Evolutionary conservation across 345 rosid genomes (phyloP).

Genomic region (Geranium brycei): DNA sequence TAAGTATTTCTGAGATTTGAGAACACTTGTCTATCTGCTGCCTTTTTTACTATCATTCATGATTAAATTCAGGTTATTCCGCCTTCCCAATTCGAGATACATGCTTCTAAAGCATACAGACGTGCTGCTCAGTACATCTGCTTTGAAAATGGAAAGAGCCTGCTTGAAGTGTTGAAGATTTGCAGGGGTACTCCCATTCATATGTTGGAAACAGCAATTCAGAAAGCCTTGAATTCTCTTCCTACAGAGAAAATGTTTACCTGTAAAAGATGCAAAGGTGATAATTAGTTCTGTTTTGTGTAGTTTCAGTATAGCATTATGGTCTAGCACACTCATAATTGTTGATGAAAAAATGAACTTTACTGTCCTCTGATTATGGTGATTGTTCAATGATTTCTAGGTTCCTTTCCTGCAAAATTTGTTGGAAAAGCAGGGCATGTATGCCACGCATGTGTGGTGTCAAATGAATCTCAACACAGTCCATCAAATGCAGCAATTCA

Average conservation of each 20-base stretch:
- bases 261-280: constrained; percentile 86
- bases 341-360: background rate
- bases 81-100: constrained; percentile 95
- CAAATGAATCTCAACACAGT: constrained; percentile 30
- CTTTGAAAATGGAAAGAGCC: constrained; percentile 96
- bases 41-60: constrained; percentile 4
- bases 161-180: constrained; percentile 76
- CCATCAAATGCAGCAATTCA: constrained; percentile 18
- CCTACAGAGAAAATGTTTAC: constrained; percentile 55
- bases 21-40: constrained; percentile 11
- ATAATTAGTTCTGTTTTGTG: constrained; percentile 1
- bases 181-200: constrained; percentile 68
- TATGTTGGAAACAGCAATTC: constrained; percentile 56
- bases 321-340: background rate
- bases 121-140: constrained; percentile 93
- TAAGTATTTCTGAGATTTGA: constrained; percentile 10
- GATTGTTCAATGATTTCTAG: constrained; percentile 24
- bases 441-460: constrained; percentile 56
- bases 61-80: constrained; percentile 60
- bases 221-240: constrained; percentile 37
- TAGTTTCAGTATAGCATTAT: constrained; percentile 1
- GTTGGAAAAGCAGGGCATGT: constrained; percentile 69
- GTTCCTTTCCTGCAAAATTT: constrained; percentile 40
- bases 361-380: constrained; percentile 4
- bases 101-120: constrained; percentile 82